Evolutionary conservation across 768 basidiomycete species (phyloP).

Genomic region (Sporobolomyces roseus): DNA sequence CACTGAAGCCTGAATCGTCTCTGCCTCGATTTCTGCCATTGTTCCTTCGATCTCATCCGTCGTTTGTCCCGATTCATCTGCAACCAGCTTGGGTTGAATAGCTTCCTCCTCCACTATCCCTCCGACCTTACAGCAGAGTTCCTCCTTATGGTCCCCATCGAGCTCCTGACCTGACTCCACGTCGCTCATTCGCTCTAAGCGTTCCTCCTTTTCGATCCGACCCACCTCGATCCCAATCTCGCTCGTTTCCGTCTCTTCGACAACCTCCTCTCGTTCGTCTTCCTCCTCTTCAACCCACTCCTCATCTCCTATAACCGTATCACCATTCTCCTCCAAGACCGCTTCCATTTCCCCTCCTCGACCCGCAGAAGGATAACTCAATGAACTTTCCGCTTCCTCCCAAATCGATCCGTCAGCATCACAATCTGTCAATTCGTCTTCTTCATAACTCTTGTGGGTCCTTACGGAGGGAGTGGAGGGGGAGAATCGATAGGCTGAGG

Average conservation of each 20-base stretch:
- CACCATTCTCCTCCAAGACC: no score
- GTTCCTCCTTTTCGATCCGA: not conserved
- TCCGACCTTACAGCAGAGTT: not conserved
- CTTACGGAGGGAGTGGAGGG: conserved; percentile 19
- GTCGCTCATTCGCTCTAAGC: no score
- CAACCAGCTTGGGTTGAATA: no score
- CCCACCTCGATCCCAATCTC: not conserved
- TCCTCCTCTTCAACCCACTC: not conserved
- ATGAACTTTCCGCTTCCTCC: not conserved
- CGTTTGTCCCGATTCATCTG: not conserved
- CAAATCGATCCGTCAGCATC: conserved; percentile 24
- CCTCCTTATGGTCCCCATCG: no score
- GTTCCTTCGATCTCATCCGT: not conserved
- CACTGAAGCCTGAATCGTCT: not conserved
- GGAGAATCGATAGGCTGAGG: conserved; percentile 21
- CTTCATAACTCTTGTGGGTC: conserved; percentile 13
- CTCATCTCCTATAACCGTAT: no score
- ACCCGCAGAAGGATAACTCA: conserved; percentile 1
- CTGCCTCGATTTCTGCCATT: not conserved
- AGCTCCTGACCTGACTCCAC: no score
- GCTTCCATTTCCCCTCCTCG: no score
- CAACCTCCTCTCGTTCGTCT: not conserved
- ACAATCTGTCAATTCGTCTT: conserved; percentile 30
- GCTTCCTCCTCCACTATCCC: no score
- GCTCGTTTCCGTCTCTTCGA: not conserved